phyloP scores from a whole-genome alignment of 306 rosid species.

The Lagenaria siceraria region DNA sequence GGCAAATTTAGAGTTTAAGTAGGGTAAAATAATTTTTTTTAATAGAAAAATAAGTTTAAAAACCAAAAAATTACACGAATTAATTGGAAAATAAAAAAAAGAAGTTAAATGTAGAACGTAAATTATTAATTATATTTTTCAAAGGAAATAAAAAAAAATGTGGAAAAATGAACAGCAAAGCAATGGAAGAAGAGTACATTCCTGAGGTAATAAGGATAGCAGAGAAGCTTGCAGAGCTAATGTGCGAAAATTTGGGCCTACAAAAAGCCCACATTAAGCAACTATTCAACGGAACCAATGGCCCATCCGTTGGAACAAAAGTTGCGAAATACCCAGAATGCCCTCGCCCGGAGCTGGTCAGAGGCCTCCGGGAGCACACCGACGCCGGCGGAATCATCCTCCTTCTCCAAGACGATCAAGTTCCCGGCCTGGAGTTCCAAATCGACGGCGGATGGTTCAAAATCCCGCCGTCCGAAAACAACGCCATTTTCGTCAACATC shows the following conservation, averaged over 20 bases:
- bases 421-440: conserved; percentile 67
- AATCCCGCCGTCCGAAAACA: conserved; percentile 75
- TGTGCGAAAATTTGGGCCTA: conserved; percentile 71
- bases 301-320: conserved; percentile 71
- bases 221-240: conserved; percentile 52
- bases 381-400: conserved; percentile 93
- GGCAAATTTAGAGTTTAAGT: no score
- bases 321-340: conserved; percentile 77
- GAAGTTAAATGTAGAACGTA: no score
- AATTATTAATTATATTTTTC: no score
- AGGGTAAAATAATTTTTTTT: no score
- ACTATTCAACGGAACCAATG: conserved; percentile 43
- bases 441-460: conserved; percentile 69
- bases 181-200: conserved; percentile 53
- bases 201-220: conserved; percentile 41
- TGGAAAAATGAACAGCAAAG: conserved; percentile 33
- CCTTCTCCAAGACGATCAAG: conserved; percentile 77
- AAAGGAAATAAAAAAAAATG: no score
- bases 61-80: no score
- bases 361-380: conserved; percentile 84
- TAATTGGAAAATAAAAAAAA: no score
- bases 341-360: conserved; percentile 48
- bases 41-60: no score
- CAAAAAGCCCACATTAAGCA: conserved; percentile 35
- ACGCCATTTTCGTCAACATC: conserved; percentile 69